A percentile compares a stretch with the other conserved stretches of the same genome.
Evolutionary conservation across 768 basidiomycete species (phyloP).

Genomic region (Trametes cinnabarina): DNA sequence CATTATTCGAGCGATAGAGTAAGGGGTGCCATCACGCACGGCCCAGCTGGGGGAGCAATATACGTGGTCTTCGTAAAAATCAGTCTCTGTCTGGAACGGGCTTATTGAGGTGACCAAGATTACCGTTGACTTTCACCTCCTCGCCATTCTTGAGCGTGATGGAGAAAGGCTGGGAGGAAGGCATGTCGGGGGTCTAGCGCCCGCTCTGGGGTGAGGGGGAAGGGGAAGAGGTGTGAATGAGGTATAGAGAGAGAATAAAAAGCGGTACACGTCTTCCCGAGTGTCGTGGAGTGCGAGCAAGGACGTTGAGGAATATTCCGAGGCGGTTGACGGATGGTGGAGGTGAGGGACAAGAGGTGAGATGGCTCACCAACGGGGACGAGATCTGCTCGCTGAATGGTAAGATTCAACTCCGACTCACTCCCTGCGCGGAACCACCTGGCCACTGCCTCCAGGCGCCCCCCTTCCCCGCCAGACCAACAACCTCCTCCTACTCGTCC

Average conservation of each 20-base stretch:
- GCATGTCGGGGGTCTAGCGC: slow-evolving; percentile 21
- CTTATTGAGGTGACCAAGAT: slow-evolving; percentile 27
- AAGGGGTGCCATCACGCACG: slow-evolving; percentile 90
- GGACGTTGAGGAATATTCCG: slow-evolving; percentile 11
- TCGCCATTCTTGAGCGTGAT: slow-evolving; percentile 74
- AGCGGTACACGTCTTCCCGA: neutral
- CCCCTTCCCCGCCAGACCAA: neutral
- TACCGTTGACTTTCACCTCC: slow-evolving; percentile 85
- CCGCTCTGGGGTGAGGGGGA: neutral
- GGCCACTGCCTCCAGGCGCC: slow-evolving; percentile 11
- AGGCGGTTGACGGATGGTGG: slow-evolving; percentile 13
- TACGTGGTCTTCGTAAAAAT: slow-evolving; percentile 79
- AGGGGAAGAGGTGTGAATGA: neutral
- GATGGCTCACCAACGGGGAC: slow-evolving; percentile 24
- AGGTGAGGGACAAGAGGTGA: slow-evolving; percentile 23
- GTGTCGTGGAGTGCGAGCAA: slow-evolving; percentile 1
- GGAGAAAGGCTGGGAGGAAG: slow-evolving; percentile 41
- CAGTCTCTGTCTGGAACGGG: slow-evolving; percentile 27
- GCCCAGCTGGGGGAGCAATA: slow-evolving; percentile 95
- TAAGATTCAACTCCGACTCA: slow-evolving; percentile 30
- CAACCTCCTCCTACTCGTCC: neutral
- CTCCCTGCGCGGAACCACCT: slow-evolving; percentile 19
- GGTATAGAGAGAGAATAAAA: neutral
- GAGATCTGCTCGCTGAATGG: slow-evolving; percentile 30
- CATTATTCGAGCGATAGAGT: slow-evolving; percentile 95